phyloP scores from a whole-genome alignment of 1,284 basidiomycete genomes.

The Cutaneotrichosporon spelunceum region DNA sequence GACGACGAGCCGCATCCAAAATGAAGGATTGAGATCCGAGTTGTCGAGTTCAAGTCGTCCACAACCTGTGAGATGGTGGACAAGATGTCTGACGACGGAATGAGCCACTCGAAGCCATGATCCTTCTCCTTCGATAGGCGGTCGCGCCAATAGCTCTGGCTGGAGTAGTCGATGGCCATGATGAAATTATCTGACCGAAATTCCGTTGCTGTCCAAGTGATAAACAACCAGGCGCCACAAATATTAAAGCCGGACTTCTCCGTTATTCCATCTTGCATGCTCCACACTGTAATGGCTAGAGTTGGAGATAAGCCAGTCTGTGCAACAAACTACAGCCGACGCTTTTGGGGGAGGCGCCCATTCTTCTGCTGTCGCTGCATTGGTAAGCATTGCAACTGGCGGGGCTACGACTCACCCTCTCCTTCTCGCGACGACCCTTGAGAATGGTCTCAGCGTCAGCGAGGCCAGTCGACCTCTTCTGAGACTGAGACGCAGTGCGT shows the following conservation, averaged over 20 bases:
- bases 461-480: not conserved
- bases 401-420: slow-evolving; percentile 7
- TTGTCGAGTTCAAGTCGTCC: too few relatives aligned
- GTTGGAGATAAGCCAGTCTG: too few relatives aligned
- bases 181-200: too few relatives aligned
- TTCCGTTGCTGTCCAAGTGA: too few relatives aligned
- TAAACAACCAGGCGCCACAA: too few relatives aligned
- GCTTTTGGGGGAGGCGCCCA: slow-evolving; percentile 5
- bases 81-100: slow-evolving; percentile 27
- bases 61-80: slow-evolving; percentile 21
- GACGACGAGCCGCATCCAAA: slow-evolving; percentile 44
- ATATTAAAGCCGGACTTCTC: too few relatives aligned
- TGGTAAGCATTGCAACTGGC: not conserved
- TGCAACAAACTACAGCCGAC: not conserved
- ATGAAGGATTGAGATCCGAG: slow-evolving; percentile 29
- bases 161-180: slow-evolving; percentile 40
- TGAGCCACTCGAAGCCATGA: slow-evolving; percentile 42
- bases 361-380: slow-evolving; percentile 20
- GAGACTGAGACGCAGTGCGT: not conserved
- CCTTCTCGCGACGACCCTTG: slow-evolving; percentile 4
- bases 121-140: slow-evolving; percentile 33
- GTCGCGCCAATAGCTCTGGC: slow-evolving; percentile 37
- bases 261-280: too few relatives aligned
- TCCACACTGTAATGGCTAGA: too few relatives aligned
- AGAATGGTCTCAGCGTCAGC: slow-evolving; percentile 16